Evolutionary conservation across 2,329 filamentous ascomycete genomes (phyloP), one percentile per base, ranked within the genome.

Genomic region (Claviceps digitariae): DNA sequence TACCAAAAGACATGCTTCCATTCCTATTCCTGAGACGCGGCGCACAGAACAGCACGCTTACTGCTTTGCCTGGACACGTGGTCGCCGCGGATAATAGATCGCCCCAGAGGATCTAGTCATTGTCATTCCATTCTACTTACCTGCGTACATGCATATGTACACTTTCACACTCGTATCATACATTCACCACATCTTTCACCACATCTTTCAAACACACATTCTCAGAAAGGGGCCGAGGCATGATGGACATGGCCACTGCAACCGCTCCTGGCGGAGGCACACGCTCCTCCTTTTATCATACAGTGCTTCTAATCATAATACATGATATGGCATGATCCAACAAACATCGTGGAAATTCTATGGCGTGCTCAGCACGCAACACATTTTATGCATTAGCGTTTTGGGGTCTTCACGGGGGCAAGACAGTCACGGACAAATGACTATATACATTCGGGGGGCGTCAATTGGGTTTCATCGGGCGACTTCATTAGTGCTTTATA

Each of bases 381-480:
- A 50, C 44, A 29, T 31, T 8, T 43, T 21, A 21, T 41, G 31
- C 31, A 55, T 52, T 20, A 27, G 50, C 46, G 46, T 50, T 41
- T 38, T 23, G 25, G 25, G 31, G 21, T 15, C 7, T 47, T 29
- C 27, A 29, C 10, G 31, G 31, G 50, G 50, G 50, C n/a, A 4
- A 3, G 36, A 2, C 31, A n/a, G 40, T 55, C 27, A 50, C 36
- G 50, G 50, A 29, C 6, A 36, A 38, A 52, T 54, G 49, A 51
- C 49, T 38, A 12, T 9, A 29, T 23, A 34, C 40, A 44, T n/a
- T 31, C 12, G 12, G 21, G 12, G 46, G 46, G 50, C 45, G 50
- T 55, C 44, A 27, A 44, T 45, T 15, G 29, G 17, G 12, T n/a
- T 44, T 23, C 3, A 43, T 13, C 9, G 12, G 45, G 31, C 45